Evolutionary conservation across 2,329 filamentous ascomycete genomes (phyloP), one percentile per base, ranked within the genome.

Genomic region (Microsporum audouinii): DNA sequence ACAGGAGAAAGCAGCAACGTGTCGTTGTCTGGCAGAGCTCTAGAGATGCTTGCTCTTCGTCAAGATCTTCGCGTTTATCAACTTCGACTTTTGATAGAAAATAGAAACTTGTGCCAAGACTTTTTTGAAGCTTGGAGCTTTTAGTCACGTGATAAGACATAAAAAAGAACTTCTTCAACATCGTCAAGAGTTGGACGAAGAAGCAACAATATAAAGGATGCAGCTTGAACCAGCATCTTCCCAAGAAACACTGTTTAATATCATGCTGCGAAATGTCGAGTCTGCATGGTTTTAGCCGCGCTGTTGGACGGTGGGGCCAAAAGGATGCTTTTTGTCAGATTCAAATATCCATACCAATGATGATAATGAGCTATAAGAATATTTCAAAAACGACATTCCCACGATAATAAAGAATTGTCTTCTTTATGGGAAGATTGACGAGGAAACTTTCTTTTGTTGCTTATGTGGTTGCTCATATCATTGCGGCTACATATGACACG

Each of bases 1-100:
- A 51, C 33, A 34, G 14, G 3, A 38, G 29, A 55, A 17, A 34
- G 36, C 7, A 2, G 31, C n/a, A 2, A 34, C 10, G 31, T 17
- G 10, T 14, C 23, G 27, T 10, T 0, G 45, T 29, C 14, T 23
- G 45, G 8, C 14, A 51, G 45, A 51, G 45, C 45, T 51, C 27
- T 33, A 12, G 27, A n/a, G 17, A 23, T 23, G 1, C 17, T 23
- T 51, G 45, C 45, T 51, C 45, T 33, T 5, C 10, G 8, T 2
- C 10, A 4, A 2, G 17, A 23, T 31, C 14, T 8, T 51, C 45
- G 45, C 45, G 45, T 51, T 51, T 51, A 51, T 51, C 45, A 51
- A 51, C 45, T 51, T 29, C 27, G 23, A 29, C 45, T 51, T 49
- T 62, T 59, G 57, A 57, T 36, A 53, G 57, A 58, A 56, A 43